Base-by-base conservation (phyloP, 257 asterid genomes). In the Verbena officinalis region DNA sequence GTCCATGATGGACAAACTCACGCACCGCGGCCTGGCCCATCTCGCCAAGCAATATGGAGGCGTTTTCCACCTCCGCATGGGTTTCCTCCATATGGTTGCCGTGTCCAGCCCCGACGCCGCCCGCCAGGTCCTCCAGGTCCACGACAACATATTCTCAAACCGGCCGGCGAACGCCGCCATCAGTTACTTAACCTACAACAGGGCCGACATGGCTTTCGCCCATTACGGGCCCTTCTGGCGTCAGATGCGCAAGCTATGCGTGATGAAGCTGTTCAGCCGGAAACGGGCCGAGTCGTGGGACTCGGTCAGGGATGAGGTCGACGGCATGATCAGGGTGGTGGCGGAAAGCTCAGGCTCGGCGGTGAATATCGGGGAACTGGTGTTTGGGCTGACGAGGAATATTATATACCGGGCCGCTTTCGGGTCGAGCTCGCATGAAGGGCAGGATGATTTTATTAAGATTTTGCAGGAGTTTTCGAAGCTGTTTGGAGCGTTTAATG, bases 201-300 rank as follows among this genome's bases (percentile, higher is more conserved):
- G 95, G 3, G 96, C 95, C 3, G 97, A 90, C 73, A 87, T 91
- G 96, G 97, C 95, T 5, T 91, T 91, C 64, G 95, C 96, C 1
- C 78, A 88, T 59, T 86, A 91, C 77, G 97, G 97, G 38, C 96
- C 96, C 3, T 90, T 87, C 68, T 90, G 97, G 97, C 88, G 97
- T 31, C 92, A 90, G 73, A 87, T 90, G 96, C 80, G 97, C 9
- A 90, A 90, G 68, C 80, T 90, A 12, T 85, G 96, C 43, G 92
- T 90, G 48, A 76, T 84, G 89, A 90, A 90, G 78, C 81, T 90
- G 15, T 90, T 90, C 66, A 87, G 96, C 39, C 90, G 97, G 0
- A 82, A 73, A 30, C 74, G 97, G 70, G 90, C 95, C 62, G 92
- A 85, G 87, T 85, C 97, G 0, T 90, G 97, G 97, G 90, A 83